Evolutionary conservation across 2,329 filamentous ascomycete genomes (phyloP).

Genomic region (Gliomastix tumulicola): DNA sequence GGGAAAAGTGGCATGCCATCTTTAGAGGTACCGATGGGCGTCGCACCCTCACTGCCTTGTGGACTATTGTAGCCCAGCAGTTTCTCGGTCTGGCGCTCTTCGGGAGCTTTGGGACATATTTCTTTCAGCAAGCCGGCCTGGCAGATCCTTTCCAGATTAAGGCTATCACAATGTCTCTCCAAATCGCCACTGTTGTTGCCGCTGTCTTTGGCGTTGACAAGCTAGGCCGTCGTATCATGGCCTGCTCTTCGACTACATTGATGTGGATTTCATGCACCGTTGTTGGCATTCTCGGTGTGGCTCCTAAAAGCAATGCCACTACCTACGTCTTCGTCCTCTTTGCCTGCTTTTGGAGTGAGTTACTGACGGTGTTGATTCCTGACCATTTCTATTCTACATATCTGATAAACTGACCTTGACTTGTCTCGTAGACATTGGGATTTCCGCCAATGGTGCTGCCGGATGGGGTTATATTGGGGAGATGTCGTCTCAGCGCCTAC

Average conservation of each 20-base stretch:
- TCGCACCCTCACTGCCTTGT: constrained; percentile 19
- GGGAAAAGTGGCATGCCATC: constrained; percentile 16
- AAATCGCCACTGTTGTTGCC: constrained; percentile 8
- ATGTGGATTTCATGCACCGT: constrained; percentile 9
- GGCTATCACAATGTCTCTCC: constrained; percentile 7
- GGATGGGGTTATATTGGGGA: constrained; percentile 20
- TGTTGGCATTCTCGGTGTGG: constrained; percentile 12
- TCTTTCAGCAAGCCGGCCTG: constrained; percentile 13
- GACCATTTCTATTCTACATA: too few species aligned
- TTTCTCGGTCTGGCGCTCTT: constrained; percentile 13
- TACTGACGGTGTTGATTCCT: too few species aligned
- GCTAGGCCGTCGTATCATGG: constrained; percentile 9
- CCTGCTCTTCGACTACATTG: constrained; percentile 8
- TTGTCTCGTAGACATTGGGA: constrained; percentile 12
- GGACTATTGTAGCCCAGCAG: constrained; percentile 15
- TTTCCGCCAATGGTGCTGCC: constrained; percentile 14
- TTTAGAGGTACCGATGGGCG: constrained; percentile 19
- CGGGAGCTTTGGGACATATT: constrained; percentile 12
- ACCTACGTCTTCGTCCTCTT: constrained; percentile 12
- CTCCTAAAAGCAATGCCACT: constrained; percentile 6
- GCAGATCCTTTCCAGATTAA: constrained; percentile 11
- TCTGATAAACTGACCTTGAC: not conserved
- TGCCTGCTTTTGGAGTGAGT: constrained; percentile 14
- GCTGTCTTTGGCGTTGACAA: constrained; percentile 8
- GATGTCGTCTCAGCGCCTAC: constrained; percentile 17